Evolutionary conservation across 192 early-diverging fungal species (phyloP).

Genomic region (Gigaspora rosea): DNA sequence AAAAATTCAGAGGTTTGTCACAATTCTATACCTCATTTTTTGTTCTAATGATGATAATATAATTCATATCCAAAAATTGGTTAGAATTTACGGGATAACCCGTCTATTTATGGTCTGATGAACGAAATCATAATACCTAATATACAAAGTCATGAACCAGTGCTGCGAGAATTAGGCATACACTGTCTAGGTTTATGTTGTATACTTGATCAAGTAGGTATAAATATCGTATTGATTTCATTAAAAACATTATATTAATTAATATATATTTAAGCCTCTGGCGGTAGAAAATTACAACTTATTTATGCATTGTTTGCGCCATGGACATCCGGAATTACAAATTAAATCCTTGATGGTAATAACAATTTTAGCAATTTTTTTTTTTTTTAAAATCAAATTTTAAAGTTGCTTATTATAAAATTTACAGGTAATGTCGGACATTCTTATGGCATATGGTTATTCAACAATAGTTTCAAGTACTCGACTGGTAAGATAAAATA

Average conservation of each 20-base stretch:
- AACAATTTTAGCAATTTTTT: no score
- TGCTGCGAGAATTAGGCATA: conserved; percentile 75
- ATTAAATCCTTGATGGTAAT: conserved; percentile 70
- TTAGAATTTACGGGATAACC: no score
- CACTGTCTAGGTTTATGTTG: conserved; percentile 84
- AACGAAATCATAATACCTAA: conserved; percentile 74
- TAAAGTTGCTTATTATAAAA: no score
- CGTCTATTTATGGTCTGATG: conserved; percentile 66
- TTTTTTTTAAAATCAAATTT: no score
- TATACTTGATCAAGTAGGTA: conserved; percentile 65
- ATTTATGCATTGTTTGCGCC: conserved; percentile 66
- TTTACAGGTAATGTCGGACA: neutral
- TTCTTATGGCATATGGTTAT: no score
- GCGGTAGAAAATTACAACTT: conserved; percentile 71
- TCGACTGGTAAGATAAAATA: no score
- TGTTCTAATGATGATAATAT: no score
- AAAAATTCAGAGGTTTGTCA: no score
- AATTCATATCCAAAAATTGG: no score
- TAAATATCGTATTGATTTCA: neutral
- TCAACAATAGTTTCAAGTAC: no score
- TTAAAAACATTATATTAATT: neutral
- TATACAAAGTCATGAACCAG: conserved; percentile 63
- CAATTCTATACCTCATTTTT: no score
- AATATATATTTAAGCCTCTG: conserved; percentile 46
- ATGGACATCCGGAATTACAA: conserved; percentile 60